A percentile compares a stretch with the other conserved stretches of the same genome.
These are phyloP conservation scores for Salix dunnii DNA, from an alignment of 345 rosid species.

Conservation along the genomic window DNA sequence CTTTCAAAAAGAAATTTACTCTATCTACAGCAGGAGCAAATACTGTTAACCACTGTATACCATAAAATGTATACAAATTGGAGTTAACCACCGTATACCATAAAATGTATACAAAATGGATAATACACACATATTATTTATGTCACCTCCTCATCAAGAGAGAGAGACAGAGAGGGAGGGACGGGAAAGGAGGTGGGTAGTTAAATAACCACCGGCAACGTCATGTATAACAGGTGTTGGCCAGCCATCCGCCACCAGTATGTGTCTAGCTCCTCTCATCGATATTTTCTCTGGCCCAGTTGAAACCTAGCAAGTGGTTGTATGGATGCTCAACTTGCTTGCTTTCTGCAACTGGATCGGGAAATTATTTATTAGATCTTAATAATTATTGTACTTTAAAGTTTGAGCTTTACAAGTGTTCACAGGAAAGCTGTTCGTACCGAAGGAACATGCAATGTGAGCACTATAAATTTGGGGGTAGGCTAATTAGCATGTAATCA, in stretches of 20 bases:
- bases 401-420: background rate
- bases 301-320: background rate
- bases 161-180: background rate
- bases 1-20: no score
- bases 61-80: no score
- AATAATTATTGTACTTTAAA: slow-evolving; percentile 14
- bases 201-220: slow-evolving; percentile 11
- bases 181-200: slow-evolving; percentile 3
- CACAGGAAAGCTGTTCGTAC: background rate
- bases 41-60: no score
- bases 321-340: background rate
- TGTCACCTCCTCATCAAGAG: slow-evolving; percentile 3
- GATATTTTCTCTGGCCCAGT: background rate
- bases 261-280: background rate
- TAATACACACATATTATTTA: background rate
- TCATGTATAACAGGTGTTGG: slow-evolving; percentile 3
- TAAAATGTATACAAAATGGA: background rate
- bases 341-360: background rate
- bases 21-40: no score
- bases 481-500: background rate
- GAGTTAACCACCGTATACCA: no score
- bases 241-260: slow-evolving; percentile 7
- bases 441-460: background rate
- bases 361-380: background rate
- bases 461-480: background rate